These are phyloP conservation scores for Russula sp. DNA, from an alignment of 768 basidiomycete genomes.

Conservation along the genomic window DNA sequence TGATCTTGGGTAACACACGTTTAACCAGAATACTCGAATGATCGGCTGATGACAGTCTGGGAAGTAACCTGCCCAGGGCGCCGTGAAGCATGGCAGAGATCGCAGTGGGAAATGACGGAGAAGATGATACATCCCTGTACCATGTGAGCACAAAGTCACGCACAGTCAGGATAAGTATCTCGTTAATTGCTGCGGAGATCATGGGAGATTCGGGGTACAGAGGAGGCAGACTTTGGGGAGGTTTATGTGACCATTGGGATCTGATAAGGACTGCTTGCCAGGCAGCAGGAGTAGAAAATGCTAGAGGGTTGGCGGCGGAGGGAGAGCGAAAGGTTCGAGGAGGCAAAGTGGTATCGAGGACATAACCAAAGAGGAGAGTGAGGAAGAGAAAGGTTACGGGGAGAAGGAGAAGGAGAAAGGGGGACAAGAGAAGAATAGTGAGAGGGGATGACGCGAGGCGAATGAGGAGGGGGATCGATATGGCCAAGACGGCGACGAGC, in stretches of 20 bases:
- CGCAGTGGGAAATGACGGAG: slow-evolving; percentile 81
- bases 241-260: slow-evolving; percentile 80
- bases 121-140: slow-evolving; percentile 83
- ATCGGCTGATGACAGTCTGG: slow-evolving; percentile 55
- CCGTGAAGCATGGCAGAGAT: slow-evolving; percentile 70
- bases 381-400: slow-evolving; percentile 31
- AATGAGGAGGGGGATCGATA: slow-evolving; percentile 46
- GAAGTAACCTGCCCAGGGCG: slow-evolving; percentile 50
- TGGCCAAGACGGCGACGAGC: slow-evolving; percentile 48
- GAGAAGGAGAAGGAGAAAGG: slow-evolving; percentile 49
- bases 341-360: slow-evolving; percentile 43
- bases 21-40: slow-evolving; percentile 70
- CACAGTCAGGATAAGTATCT: slow-evolving; percentile 72
- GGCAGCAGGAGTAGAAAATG: slow-evolving; percentile 88
- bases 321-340: slow-evolving; percentile 34
- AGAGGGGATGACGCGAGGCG: slow-evolving; percentile 62
- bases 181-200: slow-evolving; percentile 67
- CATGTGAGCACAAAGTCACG: slow-evolving; percentile 85
- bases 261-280: slow-evolving; percentile 89
- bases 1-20: slow-evolving; percentile 82
- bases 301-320: slow-evolving; percentile 61
- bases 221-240: slow-evolving; percentile 59
- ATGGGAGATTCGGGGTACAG: slow-evolving; percentile 56
- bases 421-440: slow-evolving; percentile 54
- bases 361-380: slow-evolving; percentile 49